phyloP scores from a whole-genome alignment of 306 rosid species.

The Cicer arietinum region DNA sequence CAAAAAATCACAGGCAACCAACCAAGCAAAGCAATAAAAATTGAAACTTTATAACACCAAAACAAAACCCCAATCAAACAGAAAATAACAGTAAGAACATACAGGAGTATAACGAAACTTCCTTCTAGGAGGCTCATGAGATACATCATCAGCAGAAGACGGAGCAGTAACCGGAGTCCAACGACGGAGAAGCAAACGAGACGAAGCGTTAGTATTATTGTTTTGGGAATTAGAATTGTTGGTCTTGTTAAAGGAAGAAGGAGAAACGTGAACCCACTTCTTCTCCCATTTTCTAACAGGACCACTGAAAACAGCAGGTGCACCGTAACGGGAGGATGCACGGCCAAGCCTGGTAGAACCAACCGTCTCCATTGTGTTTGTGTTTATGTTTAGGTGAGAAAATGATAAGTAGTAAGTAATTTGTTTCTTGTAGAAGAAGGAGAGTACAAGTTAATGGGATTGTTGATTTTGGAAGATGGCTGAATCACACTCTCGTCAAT shows the following conservation, averaged over 20 bases:
- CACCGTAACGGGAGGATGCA: conserved; percentile 90
- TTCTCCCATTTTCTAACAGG: conserved; percentile 97
- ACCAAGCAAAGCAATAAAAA: not conserved
- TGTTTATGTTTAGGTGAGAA: not conserved
- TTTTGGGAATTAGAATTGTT: conserved; percentile 38
- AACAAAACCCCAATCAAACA: not conserved
- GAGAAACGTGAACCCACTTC: conserved; percentile 86
- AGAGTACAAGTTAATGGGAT: no score
- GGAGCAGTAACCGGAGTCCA: conserved; percentile 78
- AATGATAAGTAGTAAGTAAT: no score
- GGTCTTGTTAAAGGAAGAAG: conserved; percentile 42
- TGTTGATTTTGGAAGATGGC: no score
- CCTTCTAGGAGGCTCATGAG: conserved; percentile 84
- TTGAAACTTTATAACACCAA: not conserved
- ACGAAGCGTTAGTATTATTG: conserved; percentile 37
- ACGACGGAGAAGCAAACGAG: conserved; percentile 87
- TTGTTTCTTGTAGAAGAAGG: no score
- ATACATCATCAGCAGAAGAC: conserved; percentile 16
- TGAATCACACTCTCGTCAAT: no score
- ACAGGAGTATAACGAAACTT: conserved; percentile 98
- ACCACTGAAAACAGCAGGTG: conserved; percentile 87
- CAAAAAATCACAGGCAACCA: not conserved
- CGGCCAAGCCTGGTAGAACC: conserved; percentile 89
- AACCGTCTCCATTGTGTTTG: conserved; percentile 71
- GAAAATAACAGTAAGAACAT: conserved; percentile 19